Conservation (phyloP, 176 grass and related monocot genomes). For the Aegilops speltoides region DNA sequence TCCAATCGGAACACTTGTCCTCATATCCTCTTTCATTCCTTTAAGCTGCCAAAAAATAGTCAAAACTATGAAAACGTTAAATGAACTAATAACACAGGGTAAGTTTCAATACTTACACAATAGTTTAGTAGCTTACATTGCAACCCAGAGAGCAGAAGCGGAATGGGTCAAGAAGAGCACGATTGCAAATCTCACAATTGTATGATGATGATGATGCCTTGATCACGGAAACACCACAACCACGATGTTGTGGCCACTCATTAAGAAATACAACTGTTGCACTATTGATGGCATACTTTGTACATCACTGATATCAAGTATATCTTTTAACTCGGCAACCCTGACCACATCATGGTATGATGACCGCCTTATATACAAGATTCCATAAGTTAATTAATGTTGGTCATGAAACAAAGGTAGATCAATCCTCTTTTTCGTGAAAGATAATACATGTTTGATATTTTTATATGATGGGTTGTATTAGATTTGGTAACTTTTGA, state of each 20-base stretch:
- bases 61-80: not conserved
- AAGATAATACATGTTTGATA: too few relatives aligned
- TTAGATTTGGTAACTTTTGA: not conserved
- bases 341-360: slow-evolving; percentile 65
- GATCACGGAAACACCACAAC: not conserved
- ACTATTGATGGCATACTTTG: slow-evolving; percentile 71
- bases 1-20: not conserved
- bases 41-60: slow-evolving; percentile 25
- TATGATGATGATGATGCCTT: slow-evolving; percentile 22
- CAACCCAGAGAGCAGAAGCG: slow-evolving; percentile 50
- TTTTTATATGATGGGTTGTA: not conserved
- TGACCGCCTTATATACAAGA: slow-evolving; percentile 53
- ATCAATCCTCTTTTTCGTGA: not conserved
- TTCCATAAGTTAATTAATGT: not conserved
- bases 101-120: too few relatives aligned
- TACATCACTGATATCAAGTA: slow-evolving; percentile 46
- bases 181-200: slow-evolving; percentile 45
- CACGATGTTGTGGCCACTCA: slow-evolving; percentile 36
- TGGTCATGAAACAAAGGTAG: too few relatives aligned
- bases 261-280: slow-evolving; percentile 57
- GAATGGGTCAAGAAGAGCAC: slow-evolving; percentile 39
- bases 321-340: slow-evolving; percentile 46
- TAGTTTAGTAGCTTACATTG: slow-evolving; percentile 38
- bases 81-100: too few relatives aligned
- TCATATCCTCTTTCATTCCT: slow-evolving; percentile 37